These are phyloP conservation scores for Fusarium sp. DNA, from an alignment of 2,329 filamentous ascomycete species.

Conservation along the genomic window DNA sequence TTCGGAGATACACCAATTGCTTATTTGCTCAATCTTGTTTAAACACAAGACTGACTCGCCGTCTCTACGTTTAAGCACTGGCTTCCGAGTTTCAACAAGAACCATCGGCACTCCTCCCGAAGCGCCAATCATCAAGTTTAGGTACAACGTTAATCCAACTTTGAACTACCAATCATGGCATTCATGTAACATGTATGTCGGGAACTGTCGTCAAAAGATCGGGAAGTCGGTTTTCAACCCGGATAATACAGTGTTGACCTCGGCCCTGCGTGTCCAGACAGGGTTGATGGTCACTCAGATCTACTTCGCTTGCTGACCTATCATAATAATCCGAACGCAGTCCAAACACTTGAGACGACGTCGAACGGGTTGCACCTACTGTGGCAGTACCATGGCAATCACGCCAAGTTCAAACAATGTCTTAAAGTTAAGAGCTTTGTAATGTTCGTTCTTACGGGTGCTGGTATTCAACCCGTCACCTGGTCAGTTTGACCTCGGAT, in stretches of 20 bases:
- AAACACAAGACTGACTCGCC: conserved; percentile 22
- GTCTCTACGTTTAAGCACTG: background rate
- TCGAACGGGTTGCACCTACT: background rate
- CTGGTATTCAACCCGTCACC: conserved; percentile 1
- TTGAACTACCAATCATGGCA: conserved; percentile 10
- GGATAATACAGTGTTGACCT: conserved; percentile 27
- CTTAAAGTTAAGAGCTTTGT: background rate
- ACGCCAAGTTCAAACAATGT: conserved; percentile 8
- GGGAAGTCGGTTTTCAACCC: conserved; percentile 32
- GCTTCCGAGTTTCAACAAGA: conserved; percentile 1
- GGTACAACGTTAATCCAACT: conserved; percentile 18
- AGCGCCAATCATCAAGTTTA: conserved; percentile 6
- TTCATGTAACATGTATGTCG: conserved; percentile 7
- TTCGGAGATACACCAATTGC: conserved; percentile 15
- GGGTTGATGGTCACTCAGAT: conserved; percentile 9
- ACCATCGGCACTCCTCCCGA: background rate
- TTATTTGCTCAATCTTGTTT: conserved; percentile 8
- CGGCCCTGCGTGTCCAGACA: conserved; percentile 14
- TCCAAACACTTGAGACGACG: background rate
- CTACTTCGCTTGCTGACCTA: conserved; percentile 19
- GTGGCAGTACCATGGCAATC: background rate
- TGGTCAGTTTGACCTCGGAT: background rate
- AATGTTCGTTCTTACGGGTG: background rate
- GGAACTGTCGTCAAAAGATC: conserved; percentile 13
- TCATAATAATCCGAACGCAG: conserved; percentile 2